Conservation (phyloP, 139 green algal species). For the Desmodesmus armatus region DNA sequence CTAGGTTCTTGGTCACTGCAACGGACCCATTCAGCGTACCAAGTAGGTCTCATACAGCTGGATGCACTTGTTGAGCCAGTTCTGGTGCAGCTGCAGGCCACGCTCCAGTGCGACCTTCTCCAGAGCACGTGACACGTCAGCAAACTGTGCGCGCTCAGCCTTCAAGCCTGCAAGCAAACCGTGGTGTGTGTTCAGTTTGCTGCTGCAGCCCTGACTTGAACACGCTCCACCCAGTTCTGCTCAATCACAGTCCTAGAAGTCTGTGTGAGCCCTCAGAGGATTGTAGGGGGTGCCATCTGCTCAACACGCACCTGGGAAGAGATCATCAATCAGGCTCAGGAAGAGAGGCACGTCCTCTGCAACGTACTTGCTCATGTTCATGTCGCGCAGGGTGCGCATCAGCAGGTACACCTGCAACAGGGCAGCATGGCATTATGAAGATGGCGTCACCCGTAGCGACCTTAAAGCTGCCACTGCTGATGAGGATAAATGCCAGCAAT, state of each 20-base stretch:
- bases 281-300: too few species aligned
- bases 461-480: too few species aligned
- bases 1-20: too few species aligned
- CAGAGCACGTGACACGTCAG: slow-evolving; percentile 80
- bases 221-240: too few species aligned
- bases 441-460: too few species aligned
- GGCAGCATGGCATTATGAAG: too few species aligned
- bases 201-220: background rate
- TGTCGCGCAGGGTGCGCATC: slow-evolving; percentile 93
- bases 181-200: background rate
- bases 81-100: slow-evolving; percentile 80
- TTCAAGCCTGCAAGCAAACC: slow-evolving; percentile 62
- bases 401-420: slow-evolving; percentile 69
- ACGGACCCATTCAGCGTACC: too few species aligned
- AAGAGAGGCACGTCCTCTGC: slow-evolving; percentile 97
- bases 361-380: slow-evolving; percentile 99
- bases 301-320: slow-evolving; percentile 80
- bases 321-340: slow-evolving; percentile 93
- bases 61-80: slow-evolving; percentile 96
- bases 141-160: slow-evolving; percentile 80
- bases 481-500: too few species aligned
- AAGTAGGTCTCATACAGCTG: slow-evolving; percentile 97
- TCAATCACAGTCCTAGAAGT: too few species aligned
- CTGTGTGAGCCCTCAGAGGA: too few species aligned
- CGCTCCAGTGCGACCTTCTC: slow-evolving; percentile 72